Conservation (phyloP, 169 alveolate species). For the Cytauxzoon felis region DNA sequence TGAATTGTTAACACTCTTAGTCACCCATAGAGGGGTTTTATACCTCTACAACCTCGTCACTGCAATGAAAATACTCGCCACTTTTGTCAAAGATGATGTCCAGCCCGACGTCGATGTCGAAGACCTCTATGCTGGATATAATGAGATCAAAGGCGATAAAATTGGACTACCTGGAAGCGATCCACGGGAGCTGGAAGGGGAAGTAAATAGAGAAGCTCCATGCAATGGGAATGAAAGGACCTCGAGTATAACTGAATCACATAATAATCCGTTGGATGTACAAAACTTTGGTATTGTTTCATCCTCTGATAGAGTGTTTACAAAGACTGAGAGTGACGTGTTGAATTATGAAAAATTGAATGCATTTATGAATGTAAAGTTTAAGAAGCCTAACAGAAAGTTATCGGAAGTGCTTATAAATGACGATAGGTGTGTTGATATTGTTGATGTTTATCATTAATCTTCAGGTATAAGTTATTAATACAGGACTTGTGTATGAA, state of each 20-base stretch:
- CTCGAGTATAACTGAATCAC: not conserved
- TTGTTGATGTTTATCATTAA: constrained; percentile 3
- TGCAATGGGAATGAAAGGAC: not conserved
- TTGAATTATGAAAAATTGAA: constrained; percentile 31
- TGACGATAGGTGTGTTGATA: constrained; percentile 56
- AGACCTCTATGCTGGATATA: constrained; percentile 32
- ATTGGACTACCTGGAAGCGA: not conserved
- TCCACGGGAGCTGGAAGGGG: too few relatives aligned
- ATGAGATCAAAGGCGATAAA: constrained; percentile 14
- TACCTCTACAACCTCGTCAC: constrained; percentile 72
- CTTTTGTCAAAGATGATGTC: constrained; percentile 40
- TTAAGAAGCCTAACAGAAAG: constrained; percentile 31
- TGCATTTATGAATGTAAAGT: constrained; percentile 45
- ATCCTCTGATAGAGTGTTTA: too few relatives aligned
- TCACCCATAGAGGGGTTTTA: constrained; percentile 76
- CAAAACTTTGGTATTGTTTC: too few relatives aligned
- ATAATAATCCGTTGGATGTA: not conserved
- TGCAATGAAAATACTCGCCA: constrained; percentile 65
- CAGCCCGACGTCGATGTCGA: constrained; percentile 53
- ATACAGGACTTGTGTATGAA: constrained; percentile 69
- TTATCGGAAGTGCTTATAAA: constrained; percentile 54
- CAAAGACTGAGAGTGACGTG: constrained; percentile 17
- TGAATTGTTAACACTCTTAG: constrained; percentile 60
- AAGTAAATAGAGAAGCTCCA: too few relatives aligned
- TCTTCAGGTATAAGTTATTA: constrained; percentile 54